These are phyloP conservation scores for thale cress (Arabidopsis thaliana) DNA, from an alignment of 345 rosid genomes.

Conservation along the genomic window DNA sequence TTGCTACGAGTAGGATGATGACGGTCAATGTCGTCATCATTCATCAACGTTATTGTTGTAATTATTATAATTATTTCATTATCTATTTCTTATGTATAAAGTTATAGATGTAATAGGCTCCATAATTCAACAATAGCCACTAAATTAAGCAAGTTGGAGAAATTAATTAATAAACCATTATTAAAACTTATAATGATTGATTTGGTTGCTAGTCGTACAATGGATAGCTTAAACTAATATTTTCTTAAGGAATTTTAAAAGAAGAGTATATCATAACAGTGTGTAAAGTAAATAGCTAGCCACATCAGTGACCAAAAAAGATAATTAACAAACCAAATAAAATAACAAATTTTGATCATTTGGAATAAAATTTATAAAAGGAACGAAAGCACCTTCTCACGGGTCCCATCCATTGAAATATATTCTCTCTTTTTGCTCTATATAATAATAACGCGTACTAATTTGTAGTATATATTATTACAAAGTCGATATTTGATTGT, in stretches of 20 bases:
- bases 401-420: constrained; percentile 43
- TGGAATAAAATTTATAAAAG: constrained; percentile 6
- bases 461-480: constrained; percentile 28
- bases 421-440: constrained; percentile 38
- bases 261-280: constrained; percentile 42
- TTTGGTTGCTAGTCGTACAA: constrained; percentile 48
- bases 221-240: constrained; percentile 43
- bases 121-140: constrained; percentile 49
- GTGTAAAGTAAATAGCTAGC: constrained; percentile 40
- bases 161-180: constrained; percentile 25
- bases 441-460: constrained; percentile 16
- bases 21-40: constrained; percentile 39
- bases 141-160: constrained; percentile 47
- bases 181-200: constrained; percentile 47
- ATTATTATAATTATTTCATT: constrained; percentile 3
- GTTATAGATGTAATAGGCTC: constrained; percentile 33
- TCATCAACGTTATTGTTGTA: constrained; percentile 35
- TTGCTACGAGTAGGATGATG: constrained; percentile 36
- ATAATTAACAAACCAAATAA: constrained; percentile 35
- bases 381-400: constrained; percentile 40
- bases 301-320: constrained; percentile 38
- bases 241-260: constrained; percentile 27
- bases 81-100: constrained; percentile 30
- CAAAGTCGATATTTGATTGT: constrained; percentile 37
- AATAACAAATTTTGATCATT: constrained; percentile 16